Base-by-base conservation (phyloP, 108 stramenopile genomes). In the Mayamaea pseudoterrestris region DNA sequence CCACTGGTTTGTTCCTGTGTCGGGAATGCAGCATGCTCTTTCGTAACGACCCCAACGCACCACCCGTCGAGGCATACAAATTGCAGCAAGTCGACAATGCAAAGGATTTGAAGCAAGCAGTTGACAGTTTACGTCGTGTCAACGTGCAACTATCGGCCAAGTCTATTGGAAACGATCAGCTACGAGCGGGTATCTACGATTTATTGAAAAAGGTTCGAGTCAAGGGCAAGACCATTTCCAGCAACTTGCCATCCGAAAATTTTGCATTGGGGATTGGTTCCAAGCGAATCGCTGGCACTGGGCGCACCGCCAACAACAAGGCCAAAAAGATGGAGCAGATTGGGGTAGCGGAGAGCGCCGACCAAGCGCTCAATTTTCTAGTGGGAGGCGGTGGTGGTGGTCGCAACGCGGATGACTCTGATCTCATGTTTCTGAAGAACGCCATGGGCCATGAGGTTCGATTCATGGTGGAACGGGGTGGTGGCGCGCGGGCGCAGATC, bases 211-310 rank as follows among this genome's bases (percentile, higher is more conserved):
- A 81, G 49, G 83, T 93, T 4, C 70, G 85, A 32, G 66, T 55
- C 14, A 66, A 63, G 53, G 47, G 60, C 5, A 16, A 48, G 32
- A 67, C 68, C 22, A 78, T 93, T 29, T 83, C 85, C 9, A 70
- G 67, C 61, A 93, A 93, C 56, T 50, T 85, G 30, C 91, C 91
- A 12, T 83, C 81, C 30, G 91, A 93, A 54, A 93, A 85, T 48
- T 77, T 80, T 55, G 67, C 79, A 35, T 55, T 82, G 65, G 85
- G 78, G 6, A 73, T 84, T 43, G 91, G 91, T 28, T 80, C 81
- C 25, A 89, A 74, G 41, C 78, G 91, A 32, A 50, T 93, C 27
- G 86, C 63, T 21, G 91, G 91, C 2, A 93, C 91, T 2, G 91
- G 91, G n/a, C 66, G 85, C 40, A 93, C 91, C 11, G 86, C 83